Evolutionary conservation across 495 filamentous ascomycete species (phyloP), one percentile per base, ranked within the genome.

Genomic region (Terfezia claveryi): DNA sequence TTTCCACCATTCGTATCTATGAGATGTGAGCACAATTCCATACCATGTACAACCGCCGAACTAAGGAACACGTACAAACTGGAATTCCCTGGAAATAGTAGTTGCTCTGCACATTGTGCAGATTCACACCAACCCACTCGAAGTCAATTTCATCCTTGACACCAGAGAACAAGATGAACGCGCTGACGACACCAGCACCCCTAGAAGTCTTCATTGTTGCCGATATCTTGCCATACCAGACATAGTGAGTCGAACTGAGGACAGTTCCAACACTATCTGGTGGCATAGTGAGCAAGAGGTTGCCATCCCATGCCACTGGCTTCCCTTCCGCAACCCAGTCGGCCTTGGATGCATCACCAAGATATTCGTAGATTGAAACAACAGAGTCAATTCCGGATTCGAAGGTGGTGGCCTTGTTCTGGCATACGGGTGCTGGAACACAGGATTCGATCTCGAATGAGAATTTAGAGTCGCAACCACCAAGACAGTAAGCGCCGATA

Each of bases 61-160:
- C 37, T 27, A 37, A 49, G 53, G 23, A 38, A n/a, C 12, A 74
- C 87, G 72, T 72, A 94, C 88, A 98, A 64, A 92, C 72, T 8
- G 86, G 78, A 60, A 95, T 81, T 58, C 92, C 91, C 69, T 96
- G 91, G 71, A 80, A 94, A 71, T 96, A 98, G 73, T 76, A 98
- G 72, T 98, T 98, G 63, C 85, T 87, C 73, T 98, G 87, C 17
- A 81, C 83, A 52, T 73, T 74, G 17, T 72, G 62, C 64, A 94
- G 68, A 60, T 95, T 83, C 50, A 76, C 74, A 55, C 91, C 91
- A 54, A 98, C 78, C 65, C 79, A 98, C 70, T 98, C 91, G 65
- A 83, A 95, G 68, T 98, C 91, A 64, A 98, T 93, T 68, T 98
- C 91, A 64, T 98, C 91, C 72, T 94, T 93, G 62, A 91, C 83